phyloP scores from a whole-genome alignment of 192 early-diverging fungal genomes.

The Coemansia sp. region DNA sequence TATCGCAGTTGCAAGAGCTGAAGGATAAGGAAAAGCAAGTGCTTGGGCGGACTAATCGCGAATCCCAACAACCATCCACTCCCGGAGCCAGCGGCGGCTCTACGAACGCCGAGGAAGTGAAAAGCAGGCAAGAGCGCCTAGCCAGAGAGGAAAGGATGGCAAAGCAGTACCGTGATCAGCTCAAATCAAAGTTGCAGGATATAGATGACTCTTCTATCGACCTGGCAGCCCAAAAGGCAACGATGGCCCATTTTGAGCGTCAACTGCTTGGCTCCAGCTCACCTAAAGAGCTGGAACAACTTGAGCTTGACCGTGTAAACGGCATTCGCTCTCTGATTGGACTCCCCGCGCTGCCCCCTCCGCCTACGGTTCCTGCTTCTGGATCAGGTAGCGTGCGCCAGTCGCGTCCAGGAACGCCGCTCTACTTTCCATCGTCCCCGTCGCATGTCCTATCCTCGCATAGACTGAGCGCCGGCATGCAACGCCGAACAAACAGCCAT shows the following conservation, averaged over 20 bases:
- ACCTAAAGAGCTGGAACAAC: slow-evolving; percentile 38
- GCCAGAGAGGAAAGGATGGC: slow-evolving; percentile 44
- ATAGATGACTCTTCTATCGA: slow-evolving; percentile 39
- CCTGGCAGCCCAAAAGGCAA: slow-evolving; percentile 35
- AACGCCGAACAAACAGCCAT: slow-evolving; percentile 6
- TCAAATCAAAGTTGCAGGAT: slow-evolving; percentile 21
- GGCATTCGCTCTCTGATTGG: slow-evolving; percentile 50
- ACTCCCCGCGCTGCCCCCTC: slow-evolving; percentile 38
- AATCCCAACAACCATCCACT: slow-evolving; percentile 5
- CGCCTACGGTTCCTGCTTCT: slow-evolving; percentile 1
- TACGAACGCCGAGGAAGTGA: slow-evolving; percentile 21
- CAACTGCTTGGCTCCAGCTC: slow-evolving; percentile 45
- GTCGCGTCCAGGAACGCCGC: slow-evolving; percentile 45
- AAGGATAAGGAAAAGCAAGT: slow-evolving; percentile 51
- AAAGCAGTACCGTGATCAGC: slow-evolving; percentile 36
- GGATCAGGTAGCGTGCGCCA: slow-evolving; percentile 33
- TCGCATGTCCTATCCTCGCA: slow-evolving; percentile 25
- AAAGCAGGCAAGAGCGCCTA: slow-evolving; percentile 44
- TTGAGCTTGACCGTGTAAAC: slow-evolving; percentile 51
- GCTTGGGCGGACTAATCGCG: slow-evolving; percentile 27
- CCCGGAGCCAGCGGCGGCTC: not conserved
- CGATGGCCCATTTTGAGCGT: slow-evolving; percentile 45
- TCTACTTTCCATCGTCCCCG: slow-evolving; percentile 35
- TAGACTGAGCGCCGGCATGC: slow-evolving; percentile 1
- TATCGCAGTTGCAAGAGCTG: slow-evolving; percentile 47